Conservation (phyloP, 148 eudicot species). For the Fagopyrum homotropicum region DNA sequence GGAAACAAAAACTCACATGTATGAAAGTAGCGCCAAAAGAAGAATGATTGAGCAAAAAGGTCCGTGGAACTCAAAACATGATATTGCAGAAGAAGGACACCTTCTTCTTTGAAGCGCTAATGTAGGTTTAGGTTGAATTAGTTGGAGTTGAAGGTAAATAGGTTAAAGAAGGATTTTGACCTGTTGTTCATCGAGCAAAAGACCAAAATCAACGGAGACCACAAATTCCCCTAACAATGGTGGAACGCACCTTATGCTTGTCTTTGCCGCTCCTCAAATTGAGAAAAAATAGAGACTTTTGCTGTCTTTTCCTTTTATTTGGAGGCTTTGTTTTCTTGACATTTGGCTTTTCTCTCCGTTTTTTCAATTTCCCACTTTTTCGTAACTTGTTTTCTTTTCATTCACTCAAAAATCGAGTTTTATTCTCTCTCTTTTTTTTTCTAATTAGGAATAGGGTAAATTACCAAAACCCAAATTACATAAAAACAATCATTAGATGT, state of each 20-base stretch:
- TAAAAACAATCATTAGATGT: no score
- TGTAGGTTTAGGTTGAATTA: background rate
- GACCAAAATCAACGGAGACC: background rate
- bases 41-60: background rate
- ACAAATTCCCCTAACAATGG: background rate
- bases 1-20: background rate
- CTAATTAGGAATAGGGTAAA: no score
- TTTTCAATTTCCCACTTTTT: no score
- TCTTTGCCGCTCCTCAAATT: background rate
- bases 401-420: no score
- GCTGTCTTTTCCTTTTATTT: background rate
- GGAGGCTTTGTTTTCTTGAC: background rate
- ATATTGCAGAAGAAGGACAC: background rate
- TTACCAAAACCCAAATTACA: no score
- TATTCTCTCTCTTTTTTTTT: no score
- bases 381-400: no score
- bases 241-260: conserved; percentile 1
- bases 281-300: conserved; percentile 1
- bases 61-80: background rate
- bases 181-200: background rate
- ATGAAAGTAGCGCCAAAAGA: background rate
- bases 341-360: background rate
- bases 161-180: background rate
- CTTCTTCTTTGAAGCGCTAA: background rate
- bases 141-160: background rate